Base-by-base conservation (phyloP, 306 rosid species). In the Betula pendula region DNA sequence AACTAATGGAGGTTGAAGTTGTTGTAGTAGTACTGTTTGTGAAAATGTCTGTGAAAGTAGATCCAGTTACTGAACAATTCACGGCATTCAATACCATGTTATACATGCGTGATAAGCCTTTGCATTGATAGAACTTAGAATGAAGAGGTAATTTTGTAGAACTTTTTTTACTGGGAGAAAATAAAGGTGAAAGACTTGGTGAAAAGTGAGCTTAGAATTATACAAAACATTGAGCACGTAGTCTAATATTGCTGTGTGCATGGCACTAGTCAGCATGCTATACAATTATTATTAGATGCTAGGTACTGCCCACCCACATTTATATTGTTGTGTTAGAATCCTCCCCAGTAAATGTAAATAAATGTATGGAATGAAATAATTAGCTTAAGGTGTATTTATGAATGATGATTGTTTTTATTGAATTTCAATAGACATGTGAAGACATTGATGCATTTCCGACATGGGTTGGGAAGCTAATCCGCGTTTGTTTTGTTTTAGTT, bases 11-110 rank as follows among this genome's bases (percentile, higher is more conserved):
- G 53, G 5, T 45, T 45, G 42, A 22, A 69, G n/a, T 69, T 68
- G 73, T 75, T 53, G 76, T 56, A 49, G 17, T 1, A 44, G 16
- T 50, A 8, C 29, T 60, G 80, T 81, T 72, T 60, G 87, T 50
- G 77, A 63, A 73, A 84, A 68, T 84, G 72, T 38, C 62, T 75
- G 70, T 8, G 14, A 40, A 62, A 33, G 13, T 14, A 31, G 0
- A 65, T 3, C 9, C 48, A 10, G 27, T 65, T 9, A 65, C 8
- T 3, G 43, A 65, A 0, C 44, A 25, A 42, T 29, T 11, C 10
- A 12, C 14, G 42, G 0, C 11, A 16, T 65, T 44, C 27, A 17
- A 38, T 38, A 33, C 45, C 4, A 65, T 2, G 70, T 33, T 62
- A 20, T 19, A 38, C 11, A 65, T 35, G 45, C 24, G 22, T 35